Evolutionary conservation across 1,284 basidiomycete genomes (phyloP), one percentile per base, ranked within the genome.

Genomic region (Ustilago trichophora): DNA sequence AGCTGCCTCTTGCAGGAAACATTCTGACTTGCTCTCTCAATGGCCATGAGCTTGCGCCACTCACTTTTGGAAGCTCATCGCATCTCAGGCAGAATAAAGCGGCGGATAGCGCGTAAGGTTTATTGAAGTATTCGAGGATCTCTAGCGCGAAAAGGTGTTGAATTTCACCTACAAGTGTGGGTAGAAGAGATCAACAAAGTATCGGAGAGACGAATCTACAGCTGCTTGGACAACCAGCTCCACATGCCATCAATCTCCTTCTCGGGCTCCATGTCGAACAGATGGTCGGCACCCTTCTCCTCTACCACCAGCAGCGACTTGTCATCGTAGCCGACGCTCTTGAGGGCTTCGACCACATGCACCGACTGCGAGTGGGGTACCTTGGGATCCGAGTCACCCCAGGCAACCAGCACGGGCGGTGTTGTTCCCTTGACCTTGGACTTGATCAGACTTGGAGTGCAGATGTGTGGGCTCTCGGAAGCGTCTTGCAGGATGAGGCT

Each of bases 311-410:
- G 33, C 32, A 69, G 48, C 41, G 48, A 41, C 24, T 35, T 31
- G 19, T 42, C 11, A 13, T 42, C 45, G 35, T 69, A 69, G 2
- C 67, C 67, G 9, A 50, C 50, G 6, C 43, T 27, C 43, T 55
- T 51, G 33, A 74, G 59, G 21, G 72, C 65, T 1, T 63, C 48
- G 33, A 69, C 38, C 2, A 72, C 65, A 15, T 68, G 54, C 31
- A 48, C 8, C n/a, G 65, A 69, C 51, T 74, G 72, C 42, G 52
- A 60, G 18, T 55, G 65, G 10, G 65, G 68, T 8, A 74, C 69
- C 16, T 65, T 68, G 13, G 44, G 48, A 38, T 74, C 72, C 10
- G 56, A 55, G 31, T 69, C 65, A 16, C 69, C 72, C 31, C 57
- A 74, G 5, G 65, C 70, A 21, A 72, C 59, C 31, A 74, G 45